These are phyloP conservation scores for Ascochyta koolunga DNA, from an alignment of 2,329 filamentous ascomycete species.

Conservation along the genomic window DNA sequence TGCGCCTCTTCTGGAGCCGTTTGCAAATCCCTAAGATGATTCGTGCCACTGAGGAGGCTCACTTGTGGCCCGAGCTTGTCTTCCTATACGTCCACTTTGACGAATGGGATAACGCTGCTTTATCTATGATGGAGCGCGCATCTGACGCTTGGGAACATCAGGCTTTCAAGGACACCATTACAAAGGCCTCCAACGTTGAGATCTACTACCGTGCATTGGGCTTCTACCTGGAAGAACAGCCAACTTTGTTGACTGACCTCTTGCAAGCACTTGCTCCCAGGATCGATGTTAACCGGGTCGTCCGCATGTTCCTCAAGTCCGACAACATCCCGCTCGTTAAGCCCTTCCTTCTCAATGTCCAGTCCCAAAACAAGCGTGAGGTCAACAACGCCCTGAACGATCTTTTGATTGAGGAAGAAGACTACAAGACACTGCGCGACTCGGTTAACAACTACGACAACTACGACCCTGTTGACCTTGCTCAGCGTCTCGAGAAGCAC, in stretches of 20 bases:
- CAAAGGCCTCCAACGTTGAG: slow-evolving; percentile 97
- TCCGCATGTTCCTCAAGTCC: slow-evolving; percentile 97
- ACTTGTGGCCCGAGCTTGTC: slow-evolving; percentile 95
- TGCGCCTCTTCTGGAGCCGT: slow-evolving; percentile 97
- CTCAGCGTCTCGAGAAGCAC: slow-evolving; percentile 92
- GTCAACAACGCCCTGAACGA: slow-evolving; percentile 99
- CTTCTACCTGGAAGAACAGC: slow-evolving; percentile 97
- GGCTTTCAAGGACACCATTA: slow-evolving; percentile 97
- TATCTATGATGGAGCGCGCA: slow-evolving; percentile 97
- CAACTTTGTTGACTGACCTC: slow-evolving; percentile 92
- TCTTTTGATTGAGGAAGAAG: slow-evolving; percentile 95
- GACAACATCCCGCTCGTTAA: slow-evolving; percentile 99
- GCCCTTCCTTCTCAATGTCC: slow-evolving; percentile 95
- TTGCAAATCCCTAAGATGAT: slow-evolving; percentile 99
- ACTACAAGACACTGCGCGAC: slow-evolving; percentile 97
- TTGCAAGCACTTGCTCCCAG: slow-evolving; percentile 89
- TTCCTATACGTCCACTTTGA: slow-evolving; percentile 99
- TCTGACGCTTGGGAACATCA: slow-evolving; percentile 99
- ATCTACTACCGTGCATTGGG: slow-evolving; percentile 98
- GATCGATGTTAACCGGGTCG: slow-evolving; percentile 98
- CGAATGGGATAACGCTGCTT: slow-evolving; percentile 94
- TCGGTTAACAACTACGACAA: slow-evolving; percentile 99
- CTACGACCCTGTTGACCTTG: slow-evolving; percentile 93
- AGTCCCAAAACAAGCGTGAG: slow-evolving; percentile 95
- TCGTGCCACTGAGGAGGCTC: slow-evolving; percentile 87